Base-by-base conservation (phyloP, 768 basidiomycete genomes). In the Naganishia kalamii region DNA sequence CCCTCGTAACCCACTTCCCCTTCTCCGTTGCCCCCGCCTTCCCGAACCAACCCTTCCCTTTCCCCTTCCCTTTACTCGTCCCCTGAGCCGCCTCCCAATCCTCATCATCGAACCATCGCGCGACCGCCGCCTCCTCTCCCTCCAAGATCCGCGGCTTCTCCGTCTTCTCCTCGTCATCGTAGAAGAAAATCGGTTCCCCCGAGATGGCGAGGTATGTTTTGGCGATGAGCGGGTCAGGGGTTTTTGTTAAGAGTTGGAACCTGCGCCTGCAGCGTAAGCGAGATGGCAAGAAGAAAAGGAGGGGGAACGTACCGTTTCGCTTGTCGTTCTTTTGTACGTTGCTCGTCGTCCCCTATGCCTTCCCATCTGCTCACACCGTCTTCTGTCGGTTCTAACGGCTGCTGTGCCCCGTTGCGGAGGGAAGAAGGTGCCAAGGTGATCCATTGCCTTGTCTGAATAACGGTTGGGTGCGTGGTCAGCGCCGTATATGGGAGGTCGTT, bases 231-330 rank as follows among this genome's bases (percentile, higher is more conserved):
- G 62, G 62, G 65, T 77, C 75, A 3, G 57, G 51, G 0, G 66
- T 70, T 52, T 77, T 77, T 11, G 75, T 77, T 33, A 77, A 29
- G 4, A 77, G 60, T 60, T 77, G 76, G 63, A 77, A 77, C 61
- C 66, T 67, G 12, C 6, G 25, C 15, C 1, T 17, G 29, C 21
- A 6, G 19, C 40, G 17, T 7, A 23, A 46, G 10, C 30, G 23
- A 13, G 6, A 5, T 25, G 13, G 7, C 7, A 60, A 11, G n/a
- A 5, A 17, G 12, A 47, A 37, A 41, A 60, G 33, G 7, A 17
- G 51, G 29, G 13, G 11, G 10, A 35, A 67, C 71, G 59, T 48
- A 72, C 71, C 67, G 66, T 65, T 52, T 66, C 25, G 65, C 66
- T 65, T 29, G 33, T 62, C 33, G 60, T 48, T 60, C 61, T 57